These are phyloP conservation scores for Cercis canadensis DNA, from an alignment of 306 rosid genomes.

Conservation along the genomic window DNA sequence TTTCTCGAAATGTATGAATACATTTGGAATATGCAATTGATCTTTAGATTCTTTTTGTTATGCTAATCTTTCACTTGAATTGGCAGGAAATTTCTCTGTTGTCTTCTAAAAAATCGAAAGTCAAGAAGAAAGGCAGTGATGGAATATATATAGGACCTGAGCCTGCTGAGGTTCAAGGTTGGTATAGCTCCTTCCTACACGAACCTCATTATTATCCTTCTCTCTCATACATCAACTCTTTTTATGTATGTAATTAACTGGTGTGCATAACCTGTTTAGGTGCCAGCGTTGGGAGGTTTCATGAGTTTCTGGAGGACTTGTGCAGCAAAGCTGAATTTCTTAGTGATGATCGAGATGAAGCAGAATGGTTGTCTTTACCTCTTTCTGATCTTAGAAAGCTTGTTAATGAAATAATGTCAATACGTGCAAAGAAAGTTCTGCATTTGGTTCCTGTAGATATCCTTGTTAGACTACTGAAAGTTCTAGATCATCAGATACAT, in stretches of 20 bases:
- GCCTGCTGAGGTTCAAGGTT: conserved; percentile 80
- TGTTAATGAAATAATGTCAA: conserved; percentile 84
- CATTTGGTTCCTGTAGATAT: conserved; percentile 78
- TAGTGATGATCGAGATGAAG: conserved; percentile 83
- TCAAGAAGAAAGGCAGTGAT: conserved; percentile 69
- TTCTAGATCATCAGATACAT: conserved; percentile 95
- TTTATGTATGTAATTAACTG: conserved; percentile 26
- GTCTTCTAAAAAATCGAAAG: conserved; percentile 80
- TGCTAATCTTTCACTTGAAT: conserved; percentile 49
- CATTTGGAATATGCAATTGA: conserved; percentile 35
- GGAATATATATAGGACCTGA: conserved; percentile 56
- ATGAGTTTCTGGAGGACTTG: conserved; percentile 74
- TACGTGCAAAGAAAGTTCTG: conserved; percentile 76
- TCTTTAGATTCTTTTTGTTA: conserved; percentile 31
- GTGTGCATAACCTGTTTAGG: conserved; percentile 52
- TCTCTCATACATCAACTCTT: conserved; percentile 2
- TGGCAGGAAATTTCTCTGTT: conserved; percentile 66
- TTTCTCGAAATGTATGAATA: conserved; percentile 61
- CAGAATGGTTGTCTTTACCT: conserved; percentile 85
- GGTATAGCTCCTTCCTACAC: conserved; percentile 29
- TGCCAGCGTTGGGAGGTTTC: conserved; percentile 63
- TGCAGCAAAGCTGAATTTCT: conserved; percentile 77
- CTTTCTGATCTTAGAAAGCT: conserved; percentile 83
- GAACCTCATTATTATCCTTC: conserved; percentile 21
- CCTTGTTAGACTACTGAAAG: conserved; percentile 83